Conservation (phyloP, 805 yeast genomes). For the Debaryomyces castellii region DNA sequence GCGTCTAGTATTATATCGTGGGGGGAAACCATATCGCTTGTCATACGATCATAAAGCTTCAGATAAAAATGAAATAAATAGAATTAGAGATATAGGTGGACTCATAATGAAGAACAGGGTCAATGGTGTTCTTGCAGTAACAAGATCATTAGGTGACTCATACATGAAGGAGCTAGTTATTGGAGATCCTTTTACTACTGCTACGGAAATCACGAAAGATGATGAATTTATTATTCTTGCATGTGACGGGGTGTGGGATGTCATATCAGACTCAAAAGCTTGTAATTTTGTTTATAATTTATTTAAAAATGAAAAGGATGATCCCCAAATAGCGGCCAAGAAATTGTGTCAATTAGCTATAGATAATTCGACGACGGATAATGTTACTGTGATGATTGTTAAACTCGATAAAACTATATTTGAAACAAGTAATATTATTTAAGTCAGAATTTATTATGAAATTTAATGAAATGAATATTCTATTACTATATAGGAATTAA, state of each 20-base stretch:
- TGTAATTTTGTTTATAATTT: slow-evolving; percentile 63
- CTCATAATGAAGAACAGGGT: slow-evolving; percentile 86
- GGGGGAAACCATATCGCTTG: slow-evolving; percentile 72
- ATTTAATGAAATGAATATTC: slow-evolving; percentile 1
- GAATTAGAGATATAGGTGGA: slow-evolving; percentile 82
- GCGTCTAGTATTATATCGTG: slow-evolving; percentile 73
- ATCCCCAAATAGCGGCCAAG: slow-evolving; percentile 68
- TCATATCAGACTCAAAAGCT: slow-evolving; percentile 80
- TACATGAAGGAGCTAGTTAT: slow-evolving; percentile 87
- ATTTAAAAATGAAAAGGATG: slow-evolving; percentile 21
- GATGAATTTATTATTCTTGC: slow-evolving; percentile 88
- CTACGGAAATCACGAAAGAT: slow-evolving; percentile 63
- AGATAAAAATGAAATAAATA: slow-evolving; percentile 70
- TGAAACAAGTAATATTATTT: slow-evolving; percentile 9
- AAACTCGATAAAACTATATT: slow-evolving; percentile 49
- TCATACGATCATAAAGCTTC: slow-evolving; percentile 94
- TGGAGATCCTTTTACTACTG: slow-evolving; percentile 90
- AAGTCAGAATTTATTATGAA: not conserved
- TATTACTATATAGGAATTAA: not conserved
- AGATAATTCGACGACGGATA: slow-evolving; percentile 80
- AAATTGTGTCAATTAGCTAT: slow-evolving; percentile 71
- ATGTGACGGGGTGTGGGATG: slow-evolving; percentile 98
- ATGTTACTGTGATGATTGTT: slow-evolving; percentile 90
- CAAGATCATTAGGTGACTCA: slow-evolving; percentile 90
- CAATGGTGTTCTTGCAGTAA: slow-evolving; percentile 93